phyloP scores from a whole-genome alignment of 129 eudicot genomes.

The Lactuca sativa region DNA sequence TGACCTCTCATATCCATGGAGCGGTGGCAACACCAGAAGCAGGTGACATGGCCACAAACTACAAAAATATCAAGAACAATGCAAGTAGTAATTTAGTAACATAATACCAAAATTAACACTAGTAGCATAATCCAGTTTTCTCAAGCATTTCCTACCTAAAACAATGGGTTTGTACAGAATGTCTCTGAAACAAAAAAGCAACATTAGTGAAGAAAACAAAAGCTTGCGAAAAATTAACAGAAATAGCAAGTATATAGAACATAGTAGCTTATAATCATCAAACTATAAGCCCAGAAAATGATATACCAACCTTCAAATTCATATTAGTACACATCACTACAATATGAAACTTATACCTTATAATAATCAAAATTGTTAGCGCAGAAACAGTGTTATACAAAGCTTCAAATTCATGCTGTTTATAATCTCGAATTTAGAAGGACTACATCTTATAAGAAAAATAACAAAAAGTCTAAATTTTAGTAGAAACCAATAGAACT shows the following conservation, averaged over 20 bases:
- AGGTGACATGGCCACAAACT: conserved; percentile 85
- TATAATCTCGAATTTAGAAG: not conserved
- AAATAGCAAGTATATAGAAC: not conserved
- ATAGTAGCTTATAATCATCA: not conserved
- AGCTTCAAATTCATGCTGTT: not conserved
- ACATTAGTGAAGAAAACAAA: conserved; percentile 21
- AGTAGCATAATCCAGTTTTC: not conserved
- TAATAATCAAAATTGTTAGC: not conserved
- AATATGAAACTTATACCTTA: not conserved
- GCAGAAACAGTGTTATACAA: not conserved
- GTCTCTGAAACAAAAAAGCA: conserved; percentile 59
- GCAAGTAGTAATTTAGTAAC: not conserved
- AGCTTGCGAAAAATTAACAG: not conserved
- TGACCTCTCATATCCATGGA: conserved; percentile 55
- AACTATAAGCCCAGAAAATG: not conserved
- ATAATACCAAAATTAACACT: not conserved
- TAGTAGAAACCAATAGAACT: conserved; percentile 1
- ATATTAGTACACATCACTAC: not conserved
- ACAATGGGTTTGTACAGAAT: conserved; percentile 73
- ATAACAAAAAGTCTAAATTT: not conserved
- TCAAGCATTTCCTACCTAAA: conserved; percentile 47
- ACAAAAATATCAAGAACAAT: conserved; percentile 26
- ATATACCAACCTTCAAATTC: not conserved
- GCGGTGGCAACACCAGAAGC: conserved; percentile 70
- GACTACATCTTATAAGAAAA: not conserved